Evolutionary conservation across 129 eudicot species (phyloP), one percentile per base, ranked within the genome.

Genomic region (Gnaphalium uliginosum): DNA sequence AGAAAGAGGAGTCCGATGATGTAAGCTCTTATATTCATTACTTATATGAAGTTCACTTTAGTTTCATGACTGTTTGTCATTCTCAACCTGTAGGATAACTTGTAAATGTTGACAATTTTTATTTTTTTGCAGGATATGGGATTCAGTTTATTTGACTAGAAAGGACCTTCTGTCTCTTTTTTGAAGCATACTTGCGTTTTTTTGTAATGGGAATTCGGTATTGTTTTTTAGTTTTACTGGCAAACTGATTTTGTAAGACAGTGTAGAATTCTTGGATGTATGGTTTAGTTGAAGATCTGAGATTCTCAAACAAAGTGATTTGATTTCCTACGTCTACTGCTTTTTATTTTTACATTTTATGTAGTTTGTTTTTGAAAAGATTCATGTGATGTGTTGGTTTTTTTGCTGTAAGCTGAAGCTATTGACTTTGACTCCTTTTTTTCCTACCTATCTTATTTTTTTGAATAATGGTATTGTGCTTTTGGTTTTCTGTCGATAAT

Each of bases 1-100:
- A 87, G 81, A 82, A 85, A 56, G 96, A 90, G 59, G 91, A 86
- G 71, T 84, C 90, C 0, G 96, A 89, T 68, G 96, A 81, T 27
- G 88, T 87, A 84, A 80, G 84, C 21, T 30, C 9, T 4, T 54
- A 0, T 66, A 17, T 1, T 0, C 18, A 1, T 46, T 46, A 56
- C 5, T 4, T 3, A 4, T 23, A 17, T 15, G 2, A 0, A 60
- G 11, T 33, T 32, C 11, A 6, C 4, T 24, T 0, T 48, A 18
- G n/a, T n/a, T n/a, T n/a, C n/a, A n/a, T n/a, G n/a, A n/a, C n/a
- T n/a, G n/a, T n/a, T n/a, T n/a, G n/a, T n/a, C n/a, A n/a, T n/a
- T n/a, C n/a, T n/a, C n/a, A n/a, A n/a, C n/a, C n/a, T n/a, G n/a
- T n/a, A n/a, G n/a, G n/a, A n/a, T n/a, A n/a, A n/a, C n/a, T 32